Base-by-base conservation (phyloP, 768 basidiomycete species). In the Tulasnella sp. region DNA sequence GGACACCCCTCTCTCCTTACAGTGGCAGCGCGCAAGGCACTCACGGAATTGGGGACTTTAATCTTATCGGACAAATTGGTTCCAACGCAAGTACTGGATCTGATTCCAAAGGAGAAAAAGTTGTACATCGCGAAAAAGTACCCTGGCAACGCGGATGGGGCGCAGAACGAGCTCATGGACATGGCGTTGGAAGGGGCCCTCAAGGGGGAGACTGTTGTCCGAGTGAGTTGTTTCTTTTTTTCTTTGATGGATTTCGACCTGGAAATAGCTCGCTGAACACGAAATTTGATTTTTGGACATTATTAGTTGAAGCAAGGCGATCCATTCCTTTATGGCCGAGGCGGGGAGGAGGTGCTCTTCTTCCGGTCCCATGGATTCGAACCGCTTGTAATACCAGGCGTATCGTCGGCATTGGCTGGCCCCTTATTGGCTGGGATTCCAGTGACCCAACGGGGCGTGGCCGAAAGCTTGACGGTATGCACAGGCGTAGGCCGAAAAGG, bases 51-150 rank as follows among this genome's bases (percentile, higher is more conserved):
- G 37, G 94, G 96, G 1, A 91, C 97, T 79, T 85, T 97, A 34
- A 93, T 99, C 14, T 88, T 99, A 15, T 93, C 95, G 17, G 97
- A 99, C 84, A 99, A 99, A 80, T 91, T 99, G 37, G 97, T 99
- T 1, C 97, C 97, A 0, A 87, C 91, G 17, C 89, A 91, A 9
- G 92, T 99, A 11, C 89, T 99, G 25, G 90, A 88, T 0, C 85
- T 98, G 36, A 93, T 99, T 72, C 97, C 96, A 0, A 82, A 72
- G 75, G 19, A 40, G n/a, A 49, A 91, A 0, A 87, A 91, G 75
- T 87, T 98, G 9, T 90, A 91, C 69, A 97, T 99, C 80, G 97
- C 97, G 22, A 91, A 91, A 79, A 99, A 99, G 81, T 98, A 97
- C 84, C 97, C 97, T 0, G 97, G 97, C 0, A 99, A 99, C 81